Conservation (phyloP, 345 rosid genomes). For the Punica granatum region DNA sequence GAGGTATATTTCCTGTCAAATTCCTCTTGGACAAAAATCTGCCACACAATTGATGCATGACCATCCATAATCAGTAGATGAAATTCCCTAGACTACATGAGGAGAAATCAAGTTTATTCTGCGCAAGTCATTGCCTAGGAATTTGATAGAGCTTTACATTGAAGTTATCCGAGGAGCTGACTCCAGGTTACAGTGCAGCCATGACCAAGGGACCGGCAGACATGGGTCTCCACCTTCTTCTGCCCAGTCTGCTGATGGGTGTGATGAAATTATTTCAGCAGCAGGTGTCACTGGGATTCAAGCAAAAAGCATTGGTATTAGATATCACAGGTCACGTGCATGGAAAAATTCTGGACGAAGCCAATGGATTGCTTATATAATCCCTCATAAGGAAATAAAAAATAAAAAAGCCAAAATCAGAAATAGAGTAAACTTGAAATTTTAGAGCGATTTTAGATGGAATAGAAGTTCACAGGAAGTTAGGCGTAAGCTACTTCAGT, state of each 20-base stretch:
- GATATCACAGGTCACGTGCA: background rate
- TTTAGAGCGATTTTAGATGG: background rate
- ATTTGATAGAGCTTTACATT: slow-evolving; percentile 40
- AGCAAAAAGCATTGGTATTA: background rate
- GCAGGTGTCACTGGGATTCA: slow-evolving; percentile 47
- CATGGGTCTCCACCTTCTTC: slow-evolving; percentile 98
- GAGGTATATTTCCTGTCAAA: slow-evolving; percentile 71
- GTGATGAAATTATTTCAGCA: slow-evolving; percentile 38
- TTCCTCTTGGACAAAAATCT: slow-evolving; percentile 73
- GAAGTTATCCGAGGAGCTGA: slow-evolving; percentile 51
- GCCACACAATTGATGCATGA: slow-evolving; percentile 18
- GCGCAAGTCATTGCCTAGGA: slow-evolving; percentile 9
- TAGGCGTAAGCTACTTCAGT: background rate
- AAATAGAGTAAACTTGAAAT: background rate
- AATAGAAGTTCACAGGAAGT: background rate
- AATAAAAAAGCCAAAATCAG: background rate
- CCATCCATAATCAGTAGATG: background rate
- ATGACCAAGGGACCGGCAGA: slow-evolving; percentile 88
- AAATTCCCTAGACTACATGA: background rate
- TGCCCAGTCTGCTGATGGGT: slow-evolving; percentile 67
- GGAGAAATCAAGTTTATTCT: background rate
- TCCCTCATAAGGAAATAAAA: background rate
- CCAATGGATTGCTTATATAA: background rate
- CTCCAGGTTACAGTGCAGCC: slow-evolving; percentile 73
- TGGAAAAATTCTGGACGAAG: background rate